Evolutionary conservation across 768 basidiomycete genomes (phyloP).

Genomic region (Termitomyces sp.): DNA sequence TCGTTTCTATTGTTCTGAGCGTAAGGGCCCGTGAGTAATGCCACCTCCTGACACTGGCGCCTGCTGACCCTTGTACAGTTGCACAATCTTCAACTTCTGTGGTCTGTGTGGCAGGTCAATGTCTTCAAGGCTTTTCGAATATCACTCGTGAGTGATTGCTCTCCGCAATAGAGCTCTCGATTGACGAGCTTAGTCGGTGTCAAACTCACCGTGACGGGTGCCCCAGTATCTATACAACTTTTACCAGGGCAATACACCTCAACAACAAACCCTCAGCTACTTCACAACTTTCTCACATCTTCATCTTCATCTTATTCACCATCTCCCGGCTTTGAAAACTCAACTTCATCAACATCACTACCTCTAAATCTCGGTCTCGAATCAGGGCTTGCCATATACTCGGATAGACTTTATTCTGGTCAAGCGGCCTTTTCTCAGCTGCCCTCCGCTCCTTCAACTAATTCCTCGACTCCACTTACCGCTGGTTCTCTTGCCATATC

Average conservation of each 20-base stretch:
- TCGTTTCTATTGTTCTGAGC: slow-evolving; percentile 25
- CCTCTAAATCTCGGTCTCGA: slow-evolving; percentile 65
- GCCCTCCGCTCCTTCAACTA: slow-evolving; percentile 41
- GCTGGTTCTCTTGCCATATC: slow-evolving; percentile 67
- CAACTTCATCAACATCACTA: slow-evolving; percentile 47
- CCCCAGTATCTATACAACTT: slow-evolving; percentile 50
- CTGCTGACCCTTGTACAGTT: slow-evolving; percentile 23
- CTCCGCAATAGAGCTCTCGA: not conserved
- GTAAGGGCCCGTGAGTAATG: slow-evolving; percentile 32
- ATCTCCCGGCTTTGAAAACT: slow-evolving; percentile 60
- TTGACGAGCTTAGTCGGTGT: slow-evolving; percentile 53
- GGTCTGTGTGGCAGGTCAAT: slow-evolving; percentile 87
- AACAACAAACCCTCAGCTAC: slow-evolving; percentile 65
- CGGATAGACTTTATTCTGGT: slow-evolving; percentile 60
- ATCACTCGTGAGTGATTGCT: slow-evolving; percentile 46
- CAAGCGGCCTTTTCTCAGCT: slow-evolving; percentile 55
- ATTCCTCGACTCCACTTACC: slow-evolving; percentile 44
- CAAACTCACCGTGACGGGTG: slow-evolving; percentile 52
- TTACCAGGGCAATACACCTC: slow-evolving; percentile 76
- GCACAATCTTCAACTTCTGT: slow-evolving; percentile 44
- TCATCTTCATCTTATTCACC: slow-evolving; percentile 54
- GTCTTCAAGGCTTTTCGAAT: slow-evolving; percentile 75
- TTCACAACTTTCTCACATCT: slow-evolving; percentile 63
- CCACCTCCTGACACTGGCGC: no score
- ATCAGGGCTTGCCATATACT: slow-evolving; percentile 65